Evolutionary conservation across 225 moss, liverwort and hornwort genomes (phyloP).

Genomic region (Pleurozium schreberi): DNA sequence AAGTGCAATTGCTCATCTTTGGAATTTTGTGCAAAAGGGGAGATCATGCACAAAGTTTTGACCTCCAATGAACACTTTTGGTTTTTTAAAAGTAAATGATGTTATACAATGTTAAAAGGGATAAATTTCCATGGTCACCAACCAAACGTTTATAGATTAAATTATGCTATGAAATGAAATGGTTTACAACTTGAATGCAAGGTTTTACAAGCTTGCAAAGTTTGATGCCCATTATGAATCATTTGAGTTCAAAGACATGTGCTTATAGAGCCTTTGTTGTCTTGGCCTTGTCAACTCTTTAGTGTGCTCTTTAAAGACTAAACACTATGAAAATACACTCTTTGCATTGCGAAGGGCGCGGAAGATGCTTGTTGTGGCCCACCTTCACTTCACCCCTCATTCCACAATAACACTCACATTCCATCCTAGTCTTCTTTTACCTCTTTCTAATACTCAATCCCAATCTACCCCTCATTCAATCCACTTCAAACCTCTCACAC

Average conservation of each 20-base stretch:
- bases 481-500: not conserved
- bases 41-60: no score
- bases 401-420: not conserved
- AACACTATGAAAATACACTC: not conserved
- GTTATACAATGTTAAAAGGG: no score
- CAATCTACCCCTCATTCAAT: not conserved
- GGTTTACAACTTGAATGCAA: not conserved
- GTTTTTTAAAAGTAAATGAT: no score
- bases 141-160: no score
- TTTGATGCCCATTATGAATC: not conserved
- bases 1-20: no score
- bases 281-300: not conserved
- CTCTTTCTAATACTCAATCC: not conserved
- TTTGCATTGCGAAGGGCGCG: accelerated
- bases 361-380: accelerated
- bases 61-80: no score
- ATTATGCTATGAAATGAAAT: not conserved
- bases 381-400: not conserved
- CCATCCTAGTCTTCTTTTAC: not conserved
- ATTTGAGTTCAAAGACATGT: not conserved
- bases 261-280: not conserved
- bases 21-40: no score
- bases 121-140: no score
- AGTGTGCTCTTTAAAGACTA: no score
- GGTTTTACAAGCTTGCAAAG: not conserved